Conservation (phyloP, 306 rosid genomes). For the Dalbergia oliveri region DNA sequence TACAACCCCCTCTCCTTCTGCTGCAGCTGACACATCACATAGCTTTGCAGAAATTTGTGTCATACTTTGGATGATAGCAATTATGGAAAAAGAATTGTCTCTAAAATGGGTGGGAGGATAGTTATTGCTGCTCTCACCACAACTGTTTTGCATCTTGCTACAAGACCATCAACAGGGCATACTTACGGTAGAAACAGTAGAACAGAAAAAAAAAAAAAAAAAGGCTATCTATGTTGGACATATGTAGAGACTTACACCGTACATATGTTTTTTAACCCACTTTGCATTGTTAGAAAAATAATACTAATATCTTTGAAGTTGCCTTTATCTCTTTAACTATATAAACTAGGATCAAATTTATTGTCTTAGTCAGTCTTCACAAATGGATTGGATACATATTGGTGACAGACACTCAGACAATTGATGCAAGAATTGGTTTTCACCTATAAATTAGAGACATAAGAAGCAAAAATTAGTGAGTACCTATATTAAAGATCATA, state of each 20-base stretch:
- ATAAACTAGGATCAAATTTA: neutral
- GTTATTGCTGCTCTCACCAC: neutral
- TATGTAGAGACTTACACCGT: constrained; percentile 39
- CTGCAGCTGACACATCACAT: constrained; percentile 46
- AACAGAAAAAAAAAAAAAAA: neutral
- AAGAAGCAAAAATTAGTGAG: too few species aligned
- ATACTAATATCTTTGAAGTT: constrained; percentile 4
- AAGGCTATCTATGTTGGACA: constrained; percentile 7
- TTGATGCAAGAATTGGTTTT: too few species aligned
- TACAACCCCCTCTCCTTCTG: constrained; percentile 59
- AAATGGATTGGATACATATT: too few species aligned
- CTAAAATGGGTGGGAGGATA: constrained; percentile 23
- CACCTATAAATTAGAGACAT: too few species aligned
- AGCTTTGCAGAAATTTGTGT: constrained; percentile 41
- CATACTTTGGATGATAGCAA: constrained; percentile 48
- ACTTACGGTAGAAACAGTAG: constrained; percentile 19
- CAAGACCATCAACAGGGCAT: constrained; percentile 13
- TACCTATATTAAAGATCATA: too few species aligned
- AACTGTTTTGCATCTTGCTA: constrained; percentile 11
- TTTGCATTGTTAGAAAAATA: constrained; percentile 24
- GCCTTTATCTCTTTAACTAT: neutral
- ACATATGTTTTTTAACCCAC: constrained; percentile 3
- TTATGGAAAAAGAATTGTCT: constrained; percentile 35
- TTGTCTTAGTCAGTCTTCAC: too few species aligned
- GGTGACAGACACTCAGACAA: too few species aligned